Base-by-base conservation (phyloP, 179 eudicot genomes). In the Drosera spatulata region DNA sequence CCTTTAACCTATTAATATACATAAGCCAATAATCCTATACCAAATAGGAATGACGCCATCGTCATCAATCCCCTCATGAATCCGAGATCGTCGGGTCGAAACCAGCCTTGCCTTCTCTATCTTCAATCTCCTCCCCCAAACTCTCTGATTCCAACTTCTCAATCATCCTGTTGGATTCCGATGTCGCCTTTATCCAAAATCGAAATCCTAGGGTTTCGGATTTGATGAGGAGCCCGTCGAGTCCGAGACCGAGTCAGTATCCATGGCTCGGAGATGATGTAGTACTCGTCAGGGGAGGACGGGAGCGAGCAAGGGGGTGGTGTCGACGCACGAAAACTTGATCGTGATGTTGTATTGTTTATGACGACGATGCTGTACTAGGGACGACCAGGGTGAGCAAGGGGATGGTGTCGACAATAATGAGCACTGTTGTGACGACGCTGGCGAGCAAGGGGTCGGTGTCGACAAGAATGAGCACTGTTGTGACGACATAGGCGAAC, bases 231-330 rank as follows among this genome's bases (percentile, higher is more conserved):
- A 67, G 13, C n/a, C 56, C 68, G 47, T 80, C 85, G 50, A 62
- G 62, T 10, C 60, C 50, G 60, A 60, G 15, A 41, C 66, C 77
- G 43, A n/a, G n/a, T n/a, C n/a, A n/a, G n/a, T n/a, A 60, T 80
- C 55, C 73, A 46, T 58, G 95, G 84, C 7, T 75, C 90, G 0
- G 99, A 96, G 0, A 80, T 90, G 53, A 70, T 93, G 51, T 73
- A 89, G 3, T 93, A 86, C 79, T 93, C 99, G 39, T 86, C 96
- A n/a, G 12, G 99, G 99, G 8, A 93, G 96, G 2, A 93, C 97
- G 9, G 97, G 99, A 2, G 80, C 79, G 10, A 86, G 99, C 60
- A 93, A 93, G 79, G 99, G 99, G 33, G 99, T 93, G 2, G 65
- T 84, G 2, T 82, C 93, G 47, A 79, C 99, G 22, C 99, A 93